These are phyloP conservation scores for Blastobotrys chiropterorum DNA, from an alignment of 805 yeast species.

Conservation along the genomic window DNA sequence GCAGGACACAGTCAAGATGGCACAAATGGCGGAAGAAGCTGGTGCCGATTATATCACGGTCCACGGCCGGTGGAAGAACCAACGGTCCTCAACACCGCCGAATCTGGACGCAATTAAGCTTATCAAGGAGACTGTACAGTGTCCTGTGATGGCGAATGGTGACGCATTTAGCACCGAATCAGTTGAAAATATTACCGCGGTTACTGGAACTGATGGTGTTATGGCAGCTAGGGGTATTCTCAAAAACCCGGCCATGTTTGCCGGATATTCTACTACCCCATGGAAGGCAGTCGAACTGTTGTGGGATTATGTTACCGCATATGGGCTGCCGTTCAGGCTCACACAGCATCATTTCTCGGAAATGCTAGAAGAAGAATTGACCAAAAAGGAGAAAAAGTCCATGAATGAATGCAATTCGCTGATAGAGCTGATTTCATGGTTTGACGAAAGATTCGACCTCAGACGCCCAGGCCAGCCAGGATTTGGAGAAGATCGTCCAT, in stretches of 20 bases:
- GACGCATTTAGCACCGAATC: conserved; percentile 73
- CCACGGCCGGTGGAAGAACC: conserved; percentile 83
- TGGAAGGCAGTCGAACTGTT: conserved; percentile 88
- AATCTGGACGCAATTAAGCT: conserved; percentile 72
- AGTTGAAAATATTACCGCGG: conserved; percentile 51
- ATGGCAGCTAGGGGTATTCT: conserved; percentile 93
- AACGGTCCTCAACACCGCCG: conserved; percentile 79
- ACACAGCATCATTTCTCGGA: conserved; percentile 83
- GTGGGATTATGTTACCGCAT: conserved; percentile 69
- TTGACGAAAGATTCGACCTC: conserved; percentile 63
- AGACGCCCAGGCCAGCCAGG: conserved; percentile 62
- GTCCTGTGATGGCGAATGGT: conserved; percentile 96
- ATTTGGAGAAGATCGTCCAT: conserved; percentile 43
- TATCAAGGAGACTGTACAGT: conserved; percentile 47
- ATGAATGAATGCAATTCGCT: conserved; percentile 57
- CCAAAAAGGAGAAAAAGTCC: conserved; percentile 45
- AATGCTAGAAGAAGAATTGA: conserved; percentile 61
- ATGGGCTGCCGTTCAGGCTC: conserved; percentile 79
- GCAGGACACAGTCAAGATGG: conserved; percentile 66
- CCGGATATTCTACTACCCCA: conserved; percentile 68
- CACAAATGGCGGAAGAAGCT: conserved; percentile 65
- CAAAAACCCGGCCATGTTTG: conserved; percentile 81
- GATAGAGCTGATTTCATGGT: conserved; percentile 72
- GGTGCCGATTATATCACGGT: conserved; percentile 94
- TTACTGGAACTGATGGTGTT: conserved; percentile 81